Base-by-base conservation (phyloP, 495 filamentous ascomycete genomes). In the Xylaria grammica region DNA sequence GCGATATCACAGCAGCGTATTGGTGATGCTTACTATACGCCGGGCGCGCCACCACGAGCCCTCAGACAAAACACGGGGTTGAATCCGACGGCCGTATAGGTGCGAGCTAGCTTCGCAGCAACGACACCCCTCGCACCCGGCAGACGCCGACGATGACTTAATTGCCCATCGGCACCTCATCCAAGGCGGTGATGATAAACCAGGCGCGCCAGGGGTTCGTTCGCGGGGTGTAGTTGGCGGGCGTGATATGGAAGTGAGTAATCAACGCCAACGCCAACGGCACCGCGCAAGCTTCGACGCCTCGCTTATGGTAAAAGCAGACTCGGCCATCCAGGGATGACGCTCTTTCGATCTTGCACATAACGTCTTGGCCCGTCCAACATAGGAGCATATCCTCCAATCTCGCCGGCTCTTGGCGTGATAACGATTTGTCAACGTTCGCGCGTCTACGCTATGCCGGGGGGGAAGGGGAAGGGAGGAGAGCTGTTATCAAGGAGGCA, bases 401-500 rank as follows among this genome's bases (percentile, higher is more conserved):
- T n/a, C 11, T 29, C 38, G 13, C 8, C n/a, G 24, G 32, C n/a
- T 20, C 54, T 58, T 59, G 42, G 56, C 56, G 29, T 36, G 56
- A 32, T 32, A 15, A 9, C n/a, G 29, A 59, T 59, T 59, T 59
- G 56, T 59, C 56, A 59, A 40, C n/a, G n/a, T n/a, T n/a, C n/a
- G n/a, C n/a, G n/a, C n/a, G n/a, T n/a, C n/a, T n/a, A n/a, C n/a
- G n/a, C n/a, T n/a, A n/a, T n/a, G n/a, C n/a, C n/a, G n/a, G n/a
- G n/a, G n/a, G n/a, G n/a, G n/a, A n/a, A n/a, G n/a, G n/a, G n/a
- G n/a, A n/a, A n/a, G n/a, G n/a, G n/a, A n/a, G n/a, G n/a, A n/a
- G n/a, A 20, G 20, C 19, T 36, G 48, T 63, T 55, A 52, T 63
- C 60, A 52, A 24, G 13, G 2, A n/a, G 36, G 19, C n/a, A n/a